Evolutionary conservation across 306 rosid genomes (phyloP), one percentile per base, ranked within the genome.

Genomic region (Benincasa hispida): DNA sequence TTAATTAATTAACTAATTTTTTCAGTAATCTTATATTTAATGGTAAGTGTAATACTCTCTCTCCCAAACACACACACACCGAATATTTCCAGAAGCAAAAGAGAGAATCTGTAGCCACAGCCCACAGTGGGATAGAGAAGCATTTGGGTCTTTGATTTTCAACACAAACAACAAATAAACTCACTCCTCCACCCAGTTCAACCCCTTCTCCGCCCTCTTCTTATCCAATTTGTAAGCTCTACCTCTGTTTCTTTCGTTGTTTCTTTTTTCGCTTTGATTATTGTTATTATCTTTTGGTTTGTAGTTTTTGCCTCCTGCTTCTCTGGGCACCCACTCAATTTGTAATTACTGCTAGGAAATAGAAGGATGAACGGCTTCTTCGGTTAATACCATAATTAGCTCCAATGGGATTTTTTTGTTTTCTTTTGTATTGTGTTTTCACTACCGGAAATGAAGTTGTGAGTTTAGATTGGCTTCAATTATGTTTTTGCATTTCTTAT

Each of bases 221-320:
- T 76, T 59, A 62, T 72, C 77, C 81, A 84, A 83, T 81, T 79
- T 58, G 88, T 88, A 79, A 88, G 92, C 78, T 79, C 75, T 79
- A 34, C 48, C 70, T 77, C 55, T 24, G 14, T 54, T 75, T 80
- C 22, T 53, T 11, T 59, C 6, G 59, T 30, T 59, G 56, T 25
- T 68, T 68, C 5, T 8, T 50, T 45, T 45, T 51, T 27, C 45
- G 7, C 42, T 51, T 6, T 19, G 11, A 73, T 50, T 51, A 10
- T 30, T 12, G 5, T 28, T 54, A 11, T 30, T 48, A 24, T 45
- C 42, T 41, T 25, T 69, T 35, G 9, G 30, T 22, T 41, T 42
- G 37, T 70, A 39, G 30, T 70, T 25, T 27, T 45, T 27, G 32
- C 10, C 74, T 68, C 54, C 1, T 68, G 74, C 19, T 68, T 41